These are phyloP conservation scores for Pyrenula massariospora DNA, from an alignment of 495 filamentous ascomycete species.

Conservation along the genomic window DNA sequence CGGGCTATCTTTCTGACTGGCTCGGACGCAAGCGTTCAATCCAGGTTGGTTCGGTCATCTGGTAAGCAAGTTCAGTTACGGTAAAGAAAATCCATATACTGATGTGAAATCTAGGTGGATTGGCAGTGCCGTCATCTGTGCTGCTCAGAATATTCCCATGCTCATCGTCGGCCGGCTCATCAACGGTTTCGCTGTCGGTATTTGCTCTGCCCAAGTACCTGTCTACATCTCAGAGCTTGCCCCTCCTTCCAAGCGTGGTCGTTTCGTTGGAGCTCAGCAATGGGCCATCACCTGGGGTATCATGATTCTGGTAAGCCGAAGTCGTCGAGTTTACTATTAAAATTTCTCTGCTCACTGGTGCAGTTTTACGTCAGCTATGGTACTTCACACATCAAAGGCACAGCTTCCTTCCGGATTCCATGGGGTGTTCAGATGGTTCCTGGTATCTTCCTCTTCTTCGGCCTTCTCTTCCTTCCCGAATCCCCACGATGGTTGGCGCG, in stretches of 20 bases:
- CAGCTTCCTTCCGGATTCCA: constrained; percentile 57
- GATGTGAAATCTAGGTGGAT: constrained; percentile 24
- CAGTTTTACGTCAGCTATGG: constrained; percentile 56
- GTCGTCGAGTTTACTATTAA: not conserved
- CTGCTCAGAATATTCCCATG: constrained; percentile 63
- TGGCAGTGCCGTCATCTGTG: constrained; percentile 59
- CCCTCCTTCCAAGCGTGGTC: constrained; percentile 55
- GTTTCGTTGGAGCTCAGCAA: constrained; percentile 60
- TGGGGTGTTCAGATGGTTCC: constrained; percentile 73
- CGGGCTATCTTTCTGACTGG: constrained; percentile 53
- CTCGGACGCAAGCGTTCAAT: constrained; percentile 58
- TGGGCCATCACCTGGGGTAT: constrained; percentile 79
- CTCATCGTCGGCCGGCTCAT: constrained; percentile 63
- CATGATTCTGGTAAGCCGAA: constrained; percentile 46
- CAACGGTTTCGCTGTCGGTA: constrained; percentile 66
- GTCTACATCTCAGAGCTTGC: constrained; percentile 70
- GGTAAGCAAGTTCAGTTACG: constrained; percentile 27
- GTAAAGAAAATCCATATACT: not conserved
- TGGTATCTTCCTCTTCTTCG: constrained; percentile 48
- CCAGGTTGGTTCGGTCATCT: constrained; percentile 49
- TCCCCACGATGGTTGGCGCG: constrained; percentile 69
- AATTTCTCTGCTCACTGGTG: not conserved
- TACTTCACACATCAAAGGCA: constrained; percentile 48
- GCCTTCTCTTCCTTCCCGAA: constrained; percentile 57
- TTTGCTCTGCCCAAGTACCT: constrained; percentile 69